Evolutionary conservation across 805 yeast genomes (phyloP).

Genomic region (Saccharomycopsis amapae): DNA sequence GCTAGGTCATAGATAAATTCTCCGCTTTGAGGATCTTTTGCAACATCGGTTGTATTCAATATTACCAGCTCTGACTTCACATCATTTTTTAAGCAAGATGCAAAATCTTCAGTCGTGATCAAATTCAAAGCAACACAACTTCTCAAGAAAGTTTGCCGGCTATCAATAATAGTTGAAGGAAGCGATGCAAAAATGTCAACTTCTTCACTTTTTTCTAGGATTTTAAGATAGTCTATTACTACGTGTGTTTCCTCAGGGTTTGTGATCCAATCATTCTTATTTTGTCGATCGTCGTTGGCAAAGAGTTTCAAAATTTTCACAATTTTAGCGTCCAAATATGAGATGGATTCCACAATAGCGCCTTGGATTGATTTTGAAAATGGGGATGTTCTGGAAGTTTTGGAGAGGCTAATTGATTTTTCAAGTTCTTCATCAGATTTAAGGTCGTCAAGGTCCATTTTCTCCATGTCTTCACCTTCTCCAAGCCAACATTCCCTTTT

Average conservation of each 20-base stretch:
- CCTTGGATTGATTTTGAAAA: slow-evolving; percentile 6
- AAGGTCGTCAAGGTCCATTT: background rate
- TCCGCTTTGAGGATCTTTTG: slow-evolving; percentile 30
- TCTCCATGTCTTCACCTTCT: background rate
- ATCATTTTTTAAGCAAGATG: slow-evolving; percentile 33
- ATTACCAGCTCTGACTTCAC: slow-evolving; percentile 32
- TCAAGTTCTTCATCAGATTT: background rate
- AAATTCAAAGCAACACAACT: slow-evolving; percentile 36
- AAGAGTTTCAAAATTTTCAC: slow-evolving; percentile 26
- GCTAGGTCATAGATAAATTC: slow-evolving; percentile 27
- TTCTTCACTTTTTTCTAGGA: slow-evolving; percentile 30
- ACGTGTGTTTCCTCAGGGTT: slow-evolving; percentile 27
- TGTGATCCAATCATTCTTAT: slow-evolving; percentile 25
- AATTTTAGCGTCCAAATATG: slow-evolving; percentile 31
- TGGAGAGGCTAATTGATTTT: background rate
- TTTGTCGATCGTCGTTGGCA: slow-evolving; percentile 20
- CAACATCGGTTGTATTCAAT: slow-evolving; percentile 30
- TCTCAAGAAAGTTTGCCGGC: slow-evolving; percentile 43
- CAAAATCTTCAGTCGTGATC: slow-evolving; percentile 30
- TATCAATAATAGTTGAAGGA: slow-evolving; percentile 28
- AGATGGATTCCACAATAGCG: slow-evolving; percentile 23
- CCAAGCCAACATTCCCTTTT: slow-evolving; percentile 8
- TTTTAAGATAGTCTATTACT: slow-evolving; percentile 29
- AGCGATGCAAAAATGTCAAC: slow-evolving; percentile 48
- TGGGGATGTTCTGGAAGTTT: background rate